Conservation (phyloP, 129 eudicot species). For the Lactuca sativa region DNA sequence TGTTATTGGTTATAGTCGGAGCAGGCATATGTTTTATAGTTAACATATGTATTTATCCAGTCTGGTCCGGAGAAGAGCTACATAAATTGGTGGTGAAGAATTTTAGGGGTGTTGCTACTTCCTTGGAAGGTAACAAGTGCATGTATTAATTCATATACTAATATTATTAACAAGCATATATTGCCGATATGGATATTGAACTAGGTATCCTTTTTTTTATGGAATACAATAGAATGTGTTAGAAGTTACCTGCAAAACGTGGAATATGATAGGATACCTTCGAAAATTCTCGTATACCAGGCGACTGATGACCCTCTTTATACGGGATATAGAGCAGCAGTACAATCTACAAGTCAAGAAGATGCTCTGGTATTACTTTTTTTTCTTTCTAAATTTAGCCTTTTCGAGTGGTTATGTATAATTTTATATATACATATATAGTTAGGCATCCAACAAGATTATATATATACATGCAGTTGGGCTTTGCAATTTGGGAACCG, state of each 20-base stretch:
- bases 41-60: conserved; percentile 71
- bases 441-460: too few species aligned
- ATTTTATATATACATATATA: too few species aligned
- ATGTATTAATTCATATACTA: neutral
- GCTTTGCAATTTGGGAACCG: conserved; percentile 85
- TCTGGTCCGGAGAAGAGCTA: conserved; percentile 93
- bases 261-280: conserved; percentile 75
- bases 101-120: conserved; percentile 62
- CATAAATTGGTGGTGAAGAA: conserved; percentile 86
- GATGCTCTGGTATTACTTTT: conserved; percentile 57
- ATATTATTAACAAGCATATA: neutral
- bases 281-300: conserved; percentile 73
- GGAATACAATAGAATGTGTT: conserved; percentile 54
- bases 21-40: conserved; percentile 59
- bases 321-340: conserved; percentile 77
- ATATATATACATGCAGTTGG: conserved; percentile 42
- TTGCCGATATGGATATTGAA: too few species aligned
- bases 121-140: conserved; percentile 65
- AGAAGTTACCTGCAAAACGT: conserved; percentile 56
- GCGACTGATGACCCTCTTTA: conserved; percentile 81
- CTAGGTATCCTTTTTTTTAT: too few species aligned
- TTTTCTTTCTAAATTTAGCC: neutral
- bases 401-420: neutral
- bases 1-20: conserved; percentile 71
- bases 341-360: conserved; percentile 78